Evolutionary conservation across 176 grass and related monocot genomes (phyloP).

Genomic region (Olyra latifolia): DNA sequence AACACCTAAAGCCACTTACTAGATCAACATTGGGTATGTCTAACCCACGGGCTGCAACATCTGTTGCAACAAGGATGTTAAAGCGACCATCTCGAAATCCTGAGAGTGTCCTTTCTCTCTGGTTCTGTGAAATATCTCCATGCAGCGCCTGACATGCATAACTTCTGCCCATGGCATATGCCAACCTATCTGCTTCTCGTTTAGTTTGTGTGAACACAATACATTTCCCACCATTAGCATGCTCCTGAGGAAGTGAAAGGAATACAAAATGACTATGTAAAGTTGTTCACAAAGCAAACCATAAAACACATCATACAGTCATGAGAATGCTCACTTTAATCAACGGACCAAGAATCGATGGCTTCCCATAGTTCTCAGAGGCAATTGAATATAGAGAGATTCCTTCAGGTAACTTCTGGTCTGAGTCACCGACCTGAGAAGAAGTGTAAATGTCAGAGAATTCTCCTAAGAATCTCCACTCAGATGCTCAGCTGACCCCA

Average conservation of each 20-base stretch:
- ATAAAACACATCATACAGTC: conserved; percentile 2
- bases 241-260: conserved; percentile 52
- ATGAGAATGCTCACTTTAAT: conserved; percentile 66
- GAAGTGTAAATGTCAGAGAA: conserved; percentile 17
- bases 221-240: conserved; percentile 95
- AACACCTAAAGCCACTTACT: conserved; percentile 47
- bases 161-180: conserved; percentile 82
- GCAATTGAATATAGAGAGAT: conserved; percentile 91
- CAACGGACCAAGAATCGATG: conserved; percentile 79
- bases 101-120: conserved; percentile 84
- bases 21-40: conserved; percentile 99
- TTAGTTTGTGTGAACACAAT: conserved; percentile 99
- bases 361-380: conserved; percentile 71
- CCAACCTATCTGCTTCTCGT: conserved; percentile 79
- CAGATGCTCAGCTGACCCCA: not conserved
- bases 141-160: conserved; percentile 82
- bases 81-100: conserved; percentile 87
- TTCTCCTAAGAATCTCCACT: not conserved
- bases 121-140: conserved; percentile 94
- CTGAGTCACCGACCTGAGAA: conserved; percentile 84
- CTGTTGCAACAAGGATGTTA: conserved; percentile 85
- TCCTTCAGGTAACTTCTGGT: conserved; percentile 92
- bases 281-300: not conserved
- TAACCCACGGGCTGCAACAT: conserved; percentile 89
- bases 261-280: conserved; percentile 13